Conservation (phyloP, 495 filamentous ascomycete genomes). For the Aspergillus funiculosus region DNA sequence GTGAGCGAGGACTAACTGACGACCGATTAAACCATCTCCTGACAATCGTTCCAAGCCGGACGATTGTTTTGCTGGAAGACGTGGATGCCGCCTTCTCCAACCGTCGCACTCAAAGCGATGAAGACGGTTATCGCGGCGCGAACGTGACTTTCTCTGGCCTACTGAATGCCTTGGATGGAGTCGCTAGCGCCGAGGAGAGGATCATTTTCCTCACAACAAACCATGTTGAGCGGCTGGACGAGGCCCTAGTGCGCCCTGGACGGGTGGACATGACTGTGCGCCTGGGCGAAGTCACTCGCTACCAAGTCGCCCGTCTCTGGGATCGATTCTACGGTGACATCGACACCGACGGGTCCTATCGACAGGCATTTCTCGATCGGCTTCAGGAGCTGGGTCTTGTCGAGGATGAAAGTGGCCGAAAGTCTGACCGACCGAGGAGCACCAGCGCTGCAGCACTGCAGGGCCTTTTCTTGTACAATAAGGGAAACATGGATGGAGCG, state of each 20-base stretch:
- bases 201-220: constrained; percentile 95
- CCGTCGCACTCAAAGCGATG: constrained; percentile 61
- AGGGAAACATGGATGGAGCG: constrained; percentile 80
- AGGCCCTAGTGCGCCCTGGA: constrained; percentile 83
- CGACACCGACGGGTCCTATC: constrained; percentile 53
- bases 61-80: constrained; percentile 85
- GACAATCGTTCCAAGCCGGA: constrained; percentile 79
- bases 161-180: constrained; percentile 87
- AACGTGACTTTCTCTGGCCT: constrained; percentile 95
- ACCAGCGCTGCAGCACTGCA: constrained; percentile 88
- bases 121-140: constrained; percentile 80
- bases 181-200: constrained; percentile 91
- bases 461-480: constrained; percentile 91
- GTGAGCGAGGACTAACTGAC: constrained; percentile 87
- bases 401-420: constrained; percentile 44
- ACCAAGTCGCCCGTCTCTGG: constrained; percentile 85
- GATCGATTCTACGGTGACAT: constrained; percentile 86
- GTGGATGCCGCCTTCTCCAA: constrained; percentile 90
- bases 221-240: constrained; percentile 81
- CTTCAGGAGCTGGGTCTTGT: constrained; percentile 48
- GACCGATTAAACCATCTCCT: constrained; percentile 84
- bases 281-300: constrained; percentile 78
- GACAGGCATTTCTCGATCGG: constrained; percentile 44
- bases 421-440: constrained; percentile 34
- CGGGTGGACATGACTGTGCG: constrained; percentile 89